Conservation (phyloP, 352 stramenopile species). For the Elongisporangium anandrum region DNA sequence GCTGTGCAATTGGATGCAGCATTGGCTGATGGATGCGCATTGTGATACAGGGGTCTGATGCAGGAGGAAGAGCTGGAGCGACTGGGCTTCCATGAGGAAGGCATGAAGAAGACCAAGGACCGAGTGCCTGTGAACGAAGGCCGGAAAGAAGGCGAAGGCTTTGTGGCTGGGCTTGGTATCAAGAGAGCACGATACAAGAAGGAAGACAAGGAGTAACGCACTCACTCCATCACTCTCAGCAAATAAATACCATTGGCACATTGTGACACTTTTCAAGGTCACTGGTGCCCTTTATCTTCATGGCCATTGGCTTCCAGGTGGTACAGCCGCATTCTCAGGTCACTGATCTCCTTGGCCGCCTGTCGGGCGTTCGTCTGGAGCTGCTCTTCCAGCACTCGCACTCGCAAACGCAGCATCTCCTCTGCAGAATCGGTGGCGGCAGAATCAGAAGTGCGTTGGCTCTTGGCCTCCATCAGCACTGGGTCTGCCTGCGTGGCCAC, state of each 20-base stretch:
- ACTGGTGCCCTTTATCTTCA: background rate
- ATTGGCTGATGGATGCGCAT: no score
- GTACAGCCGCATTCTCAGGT: constrained; percentile 56
- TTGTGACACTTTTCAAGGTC: background rate
- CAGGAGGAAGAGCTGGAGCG: constrained; percentile 77
- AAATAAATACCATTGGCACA: constrained; percentile 6
- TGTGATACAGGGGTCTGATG: constrained; percentile 78
- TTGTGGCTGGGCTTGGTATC: constrained; percentile 73
- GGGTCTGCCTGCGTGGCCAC: constrained; percentile 31
- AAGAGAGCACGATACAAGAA: constrained; percentile 72
- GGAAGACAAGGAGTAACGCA: constrained; percentile 10
- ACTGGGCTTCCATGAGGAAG: constrained; percentile 79
- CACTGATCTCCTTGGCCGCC: constrained; percentile 51
- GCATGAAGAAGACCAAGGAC: constrained; percentile 63
- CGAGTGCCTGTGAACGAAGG: constrained; percentile 45
- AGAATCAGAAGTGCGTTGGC: background rate
- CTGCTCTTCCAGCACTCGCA: constrained; percentile 67
- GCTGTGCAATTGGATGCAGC: no score
- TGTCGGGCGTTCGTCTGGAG: constrained; percentile 54
- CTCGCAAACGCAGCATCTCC: constrained; percentile 34
- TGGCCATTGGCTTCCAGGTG: constrained; percentile 41
- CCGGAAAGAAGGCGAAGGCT: constrained; percentile 79
- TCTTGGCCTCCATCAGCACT: background rate
- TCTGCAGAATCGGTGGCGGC: constrained; percentile 11
- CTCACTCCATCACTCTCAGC: constrained; percentile 12